These are phyloP conservation scores for Citrus unshiu DNA, from an alignment of 345 rosid genomes.

Conservation along the genomic window DNA sequence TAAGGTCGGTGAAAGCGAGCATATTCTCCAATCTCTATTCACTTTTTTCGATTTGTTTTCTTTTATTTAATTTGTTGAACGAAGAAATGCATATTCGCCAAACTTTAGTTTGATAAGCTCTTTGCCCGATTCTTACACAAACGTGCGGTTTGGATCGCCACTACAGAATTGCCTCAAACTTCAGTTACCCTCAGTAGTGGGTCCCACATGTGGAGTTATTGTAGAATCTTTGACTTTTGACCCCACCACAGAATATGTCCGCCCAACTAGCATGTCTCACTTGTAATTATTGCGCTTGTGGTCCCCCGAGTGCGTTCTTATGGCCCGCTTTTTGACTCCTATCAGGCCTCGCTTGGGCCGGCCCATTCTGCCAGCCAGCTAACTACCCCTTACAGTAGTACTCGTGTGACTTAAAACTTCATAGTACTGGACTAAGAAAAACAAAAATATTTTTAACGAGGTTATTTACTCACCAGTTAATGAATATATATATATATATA, in stretches of 20 bases:
- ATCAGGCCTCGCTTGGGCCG: not conserved
- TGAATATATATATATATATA: too few species aligned
- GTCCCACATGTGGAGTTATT: not conserved
- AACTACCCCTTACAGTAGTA: too few species aligned
- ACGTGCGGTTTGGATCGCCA: not conserved
- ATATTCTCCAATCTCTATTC: not conserved
- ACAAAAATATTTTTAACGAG: too few species aligned
- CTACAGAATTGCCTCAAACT: too few species aligned
- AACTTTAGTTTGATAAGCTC: not conserved
- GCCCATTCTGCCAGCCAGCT: too few species aligned
- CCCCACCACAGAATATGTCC: constrained; percentile 9
- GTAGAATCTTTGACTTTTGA: not conserved
- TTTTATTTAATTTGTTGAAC: not conserved
- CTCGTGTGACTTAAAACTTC: too few species aligned
- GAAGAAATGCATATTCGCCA: not conserved
- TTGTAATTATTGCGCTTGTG: constrained; percentile 1
- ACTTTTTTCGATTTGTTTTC: not conserved
- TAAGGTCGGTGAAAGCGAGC: constrained; percentile 45
- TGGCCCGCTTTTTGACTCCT: not conserved
- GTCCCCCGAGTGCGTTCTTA: not conserved
- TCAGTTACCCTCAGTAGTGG: not conserved
- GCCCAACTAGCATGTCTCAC: not conserved
- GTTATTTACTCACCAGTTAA: too few species aligned
- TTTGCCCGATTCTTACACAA: not conserved
- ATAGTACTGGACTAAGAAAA: too few species aligned